Conservation (phyloP, 257 asterid species). For the Plantago major region DNA sequence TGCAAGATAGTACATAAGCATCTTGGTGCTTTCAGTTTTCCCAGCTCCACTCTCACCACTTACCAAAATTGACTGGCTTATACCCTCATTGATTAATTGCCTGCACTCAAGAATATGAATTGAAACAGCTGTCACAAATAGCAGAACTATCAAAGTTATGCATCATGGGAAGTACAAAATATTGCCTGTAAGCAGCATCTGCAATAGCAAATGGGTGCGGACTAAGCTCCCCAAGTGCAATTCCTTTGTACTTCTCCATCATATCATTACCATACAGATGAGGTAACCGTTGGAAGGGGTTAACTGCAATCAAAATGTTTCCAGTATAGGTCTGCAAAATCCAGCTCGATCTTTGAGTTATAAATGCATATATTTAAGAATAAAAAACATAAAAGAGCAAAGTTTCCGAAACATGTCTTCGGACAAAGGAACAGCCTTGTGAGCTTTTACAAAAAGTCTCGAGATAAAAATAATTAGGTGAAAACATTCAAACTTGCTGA, state of each 20-base stretch:
- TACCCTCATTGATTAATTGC: slow-evolving; percentile 70
- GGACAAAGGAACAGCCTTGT: not conserved
- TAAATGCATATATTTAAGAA: not conserved
- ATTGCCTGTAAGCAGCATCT: slow-evolving; percentile 83
- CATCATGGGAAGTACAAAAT: slow-evolving; percentile 3
- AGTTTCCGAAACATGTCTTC: not conserved
- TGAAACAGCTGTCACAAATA: slow-evolving; percentile 16
- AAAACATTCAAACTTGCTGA: not conserved
- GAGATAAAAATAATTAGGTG: not conserved
- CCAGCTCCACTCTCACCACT: slow-evolving; percentile 99
- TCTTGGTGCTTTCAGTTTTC: slow-evolving; percentile 88
- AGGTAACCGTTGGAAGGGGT: slow-evolving; percentile 74
- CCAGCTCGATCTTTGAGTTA: slow-evolving; percentile 19
- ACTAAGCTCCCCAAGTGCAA: slow-evolving; percentile 66
- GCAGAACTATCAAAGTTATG: slow-evolving; percentile 12
- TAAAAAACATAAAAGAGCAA: slow-evolving; percentile 3
- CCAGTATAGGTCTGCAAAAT: slow-evolving; percentile 83
- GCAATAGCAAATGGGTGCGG: slow-evolving; percentile 94
- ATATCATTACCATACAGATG: slow-evolving; percentile 58
- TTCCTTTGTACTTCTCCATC: slow-evolving; percentile 77
- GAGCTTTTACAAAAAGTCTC: not conserved
- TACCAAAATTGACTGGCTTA: slow-evolving; percentile 82
- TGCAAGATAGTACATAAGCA: slow-evolving; percentile 87
- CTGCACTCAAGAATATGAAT: slow-evolving; percentile 36
- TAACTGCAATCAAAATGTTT: slow-evolving; percentile 84